Conservation (phyloP, 202 grass and related monocot species). For the Digitaria exilis region DNA sequence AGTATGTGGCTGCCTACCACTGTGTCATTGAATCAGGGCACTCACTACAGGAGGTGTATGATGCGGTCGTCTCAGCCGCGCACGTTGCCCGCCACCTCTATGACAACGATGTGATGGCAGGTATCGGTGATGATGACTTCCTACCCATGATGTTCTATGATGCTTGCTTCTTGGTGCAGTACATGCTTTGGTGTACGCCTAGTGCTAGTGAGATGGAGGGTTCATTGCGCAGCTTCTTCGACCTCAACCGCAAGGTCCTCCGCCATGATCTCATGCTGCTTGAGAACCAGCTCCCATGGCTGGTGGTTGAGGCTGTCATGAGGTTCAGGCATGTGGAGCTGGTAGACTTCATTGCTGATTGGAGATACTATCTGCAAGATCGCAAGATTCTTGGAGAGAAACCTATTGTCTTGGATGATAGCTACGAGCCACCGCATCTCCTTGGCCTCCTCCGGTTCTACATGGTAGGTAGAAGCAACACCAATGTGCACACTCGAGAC, state of each 20-base stretch:
- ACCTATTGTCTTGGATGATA: background rate
- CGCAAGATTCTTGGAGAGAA: background rate
- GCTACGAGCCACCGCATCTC: background rate
- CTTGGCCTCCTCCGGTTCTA: background rate
- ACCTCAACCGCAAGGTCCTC: background rate
- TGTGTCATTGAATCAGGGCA: background rate
- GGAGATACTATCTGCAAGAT: background rate
- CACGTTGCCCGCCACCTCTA: background rate
- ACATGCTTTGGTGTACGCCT: background rate
- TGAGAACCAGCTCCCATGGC: conserved; percentile 29
- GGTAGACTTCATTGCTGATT: background rate
- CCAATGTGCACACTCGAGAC: rapidly evolving
- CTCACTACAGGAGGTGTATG: background rate
- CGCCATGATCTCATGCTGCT: background rate
- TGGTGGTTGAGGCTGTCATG: background rate
- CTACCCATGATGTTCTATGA: background rate
- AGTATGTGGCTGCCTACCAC: background rate
- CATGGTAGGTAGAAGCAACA: background rate
- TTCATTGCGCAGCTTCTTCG: background rate
- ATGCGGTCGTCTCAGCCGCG: background rate
- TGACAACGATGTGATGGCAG: background rate
- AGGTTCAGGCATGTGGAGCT: background rate
- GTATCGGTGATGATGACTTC: background rate
- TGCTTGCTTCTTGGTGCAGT: background rate
- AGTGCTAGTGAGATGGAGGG: rapidly evolving